Base-by-base conservation (phyloP, 306 rosid genomes). In the Calophaca sinica region DNA sequence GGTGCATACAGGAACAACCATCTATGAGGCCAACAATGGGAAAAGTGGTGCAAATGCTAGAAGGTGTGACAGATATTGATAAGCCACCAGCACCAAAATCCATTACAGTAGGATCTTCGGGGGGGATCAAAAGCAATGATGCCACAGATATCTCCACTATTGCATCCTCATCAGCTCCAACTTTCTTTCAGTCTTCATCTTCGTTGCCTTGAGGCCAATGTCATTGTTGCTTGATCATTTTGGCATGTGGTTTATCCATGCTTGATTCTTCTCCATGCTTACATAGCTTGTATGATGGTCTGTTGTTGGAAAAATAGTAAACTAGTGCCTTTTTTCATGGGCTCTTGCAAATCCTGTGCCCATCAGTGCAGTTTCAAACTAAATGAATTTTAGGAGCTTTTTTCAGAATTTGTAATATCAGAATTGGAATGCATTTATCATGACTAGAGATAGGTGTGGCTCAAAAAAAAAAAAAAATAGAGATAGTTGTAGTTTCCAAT, bases 1-100 rank as follows among this genome's bases (percentile, higher is more conserved):
- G 97, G 96, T 92, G 97, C 89, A 89, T 88, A 64, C 96, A 92
- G 44, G 96, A 92, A 62, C 96, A 85, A 29, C 97, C 96, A 33
- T 85, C 88, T 50, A 81, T 82, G 53, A 86, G 97, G 81, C 97
- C 96, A 44, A 84, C 70, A 36, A 89, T 92, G 96, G 84, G 93
- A 44, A 87, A 84, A 53, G 92, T 88, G 41, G 86, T 92, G 64
- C 96, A 88, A 73, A 92, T 92, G 97, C 85, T 92, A 20, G 97
- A 92, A 87, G 97, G 96, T 68, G 70, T 92, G 79, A 76, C 57
- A 52, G 90, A 87, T 67, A 89, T 88, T 46, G 85, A 86, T 72
- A 88, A 20, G 52, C 93, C 91, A 44, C 97, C 91, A 1, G 78
- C 82, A 2, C 90, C 87, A 4, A 89, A 85, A 75, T 82, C 84